phyloP scores from a whole-genome alignment of 345 rosid genomes.

The Eucalyptus curtisii region DNA sequence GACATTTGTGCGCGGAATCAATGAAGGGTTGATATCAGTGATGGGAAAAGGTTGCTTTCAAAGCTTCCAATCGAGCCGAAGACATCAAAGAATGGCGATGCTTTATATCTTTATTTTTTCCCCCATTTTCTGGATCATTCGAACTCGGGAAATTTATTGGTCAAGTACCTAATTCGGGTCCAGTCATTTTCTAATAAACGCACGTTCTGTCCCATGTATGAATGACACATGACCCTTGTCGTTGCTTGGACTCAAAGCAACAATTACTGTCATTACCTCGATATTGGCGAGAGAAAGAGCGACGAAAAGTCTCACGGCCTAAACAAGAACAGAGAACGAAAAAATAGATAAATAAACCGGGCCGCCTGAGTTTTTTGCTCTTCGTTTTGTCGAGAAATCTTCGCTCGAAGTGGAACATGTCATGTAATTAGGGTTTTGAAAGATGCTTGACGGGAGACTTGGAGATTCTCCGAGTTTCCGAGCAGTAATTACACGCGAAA shows the following conservation, averaged over 20 bases:
- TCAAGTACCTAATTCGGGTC: neutral
- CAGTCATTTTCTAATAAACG: constrained; percentile 30
- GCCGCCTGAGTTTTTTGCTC: neutral
- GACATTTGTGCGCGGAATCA: neutral
- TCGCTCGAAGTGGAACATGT: neutral
- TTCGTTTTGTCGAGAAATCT: neutral
- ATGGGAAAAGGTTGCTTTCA: neutral
- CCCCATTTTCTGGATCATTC: neutral
- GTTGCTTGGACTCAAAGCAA: constrained; percentile 37
- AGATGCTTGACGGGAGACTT: neutral
- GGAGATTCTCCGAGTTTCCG: neutral
- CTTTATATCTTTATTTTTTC: neutral
- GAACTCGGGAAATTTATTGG: neutral
- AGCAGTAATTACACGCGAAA: neutral
- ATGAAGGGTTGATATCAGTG: neutral
- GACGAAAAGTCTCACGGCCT: neutral
- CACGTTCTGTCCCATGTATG: constrained; percentile 2
- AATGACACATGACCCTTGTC: neutral
- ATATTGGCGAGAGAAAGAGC: neutral
- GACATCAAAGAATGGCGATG: neutral
- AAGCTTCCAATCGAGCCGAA: neutral
- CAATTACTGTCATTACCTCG: neutral
- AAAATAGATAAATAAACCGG: neutral
- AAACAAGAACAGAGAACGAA: neutral
- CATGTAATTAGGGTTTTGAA: neutral